A percentile compares a stretch with the other conserved stretches of the same genome.
Evolutionary conservation across 345 rosid species (phyloP).

Genomic region (Pistacia integerrima): DNA sequence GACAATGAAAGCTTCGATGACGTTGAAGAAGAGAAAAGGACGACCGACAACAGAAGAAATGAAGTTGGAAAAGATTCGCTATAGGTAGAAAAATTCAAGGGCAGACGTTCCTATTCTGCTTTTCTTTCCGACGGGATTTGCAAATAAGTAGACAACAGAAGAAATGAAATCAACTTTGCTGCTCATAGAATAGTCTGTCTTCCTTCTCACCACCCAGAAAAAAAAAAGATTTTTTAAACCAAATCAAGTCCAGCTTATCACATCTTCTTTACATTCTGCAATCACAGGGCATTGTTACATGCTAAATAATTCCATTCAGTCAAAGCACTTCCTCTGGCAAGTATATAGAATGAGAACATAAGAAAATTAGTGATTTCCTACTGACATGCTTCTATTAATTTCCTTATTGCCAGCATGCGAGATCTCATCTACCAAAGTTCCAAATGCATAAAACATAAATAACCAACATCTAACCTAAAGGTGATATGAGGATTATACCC

Average conservation of each 20-base stretch:
- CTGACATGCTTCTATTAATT: background rate
- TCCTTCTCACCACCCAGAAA: background rate
- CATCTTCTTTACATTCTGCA: background rate
- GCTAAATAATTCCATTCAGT: background rate
- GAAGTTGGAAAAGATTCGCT: background rate
- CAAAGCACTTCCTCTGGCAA: background rate
- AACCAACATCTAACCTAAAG: background rate
- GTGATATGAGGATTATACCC: background rate
- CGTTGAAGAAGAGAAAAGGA: conserved; percentile 10
- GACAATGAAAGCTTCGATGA: background rate
- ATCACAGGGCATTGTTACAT: background rate
- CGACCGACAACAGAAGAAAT: background rate
- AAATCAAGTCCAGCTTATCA: background rate
- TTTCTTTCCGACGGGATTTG: background rate
- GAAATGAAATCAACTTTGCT: conserved; percentile 7
- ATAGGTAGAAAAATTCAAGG: background rate
- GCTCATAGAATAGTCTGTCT: background rate
- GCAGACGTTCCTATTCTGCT: background rate
- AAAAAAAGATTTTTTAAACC: background rate
- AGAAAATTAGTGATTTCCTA: background rate
- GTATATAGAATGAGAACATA: background rate
- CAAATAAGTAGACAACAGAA: background rate
- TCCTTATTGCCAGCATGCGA: background rate
- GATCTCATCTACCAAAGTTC: background rate
- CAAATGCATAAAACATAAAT: background rate